Conservation (phyloP, 106 monocot species). For the Acorus gramineus region DNA sequence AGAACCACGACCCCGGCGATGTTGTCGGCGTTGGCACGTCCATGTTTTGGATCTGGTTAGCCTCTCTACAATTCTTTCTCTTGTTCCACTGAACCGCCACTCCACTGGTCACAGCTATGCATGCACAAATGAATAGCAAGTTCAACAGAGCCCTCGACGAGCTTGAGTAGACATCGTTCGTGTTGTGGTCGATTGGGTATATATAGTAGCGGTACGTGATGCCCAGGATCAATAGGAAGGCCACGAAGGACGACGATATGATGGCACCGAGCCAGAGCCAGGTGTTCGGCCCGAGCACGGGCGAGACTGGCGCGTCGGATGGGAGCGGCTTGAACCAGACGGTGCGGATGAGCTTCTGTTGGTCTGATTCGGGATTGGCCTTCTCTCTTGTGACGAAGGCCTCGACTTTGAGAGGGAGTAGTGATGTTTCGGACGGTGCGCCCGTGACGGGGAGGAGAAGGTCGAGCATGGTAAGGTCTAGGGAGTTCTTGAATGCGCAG, state of each 20-base stretch:
- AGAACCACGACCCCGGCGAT: constrained; percentile 28
- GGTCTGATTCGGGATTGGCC: neutral
- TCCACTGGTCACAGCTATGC: constrained; percentile 18
- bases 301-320: constrained; percentile 37
- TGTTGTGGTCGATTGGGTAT: constrained; percentile 54
- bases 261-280: constrained; percentile 66
- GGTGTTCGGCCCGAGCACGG: constrained; percentile 51
- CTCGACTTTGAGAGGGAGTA: constrained; percentile 31
- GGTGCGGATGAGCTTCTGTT: constrained; percentile 23
- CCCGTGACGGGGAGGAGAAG: constrained; percentile 47
- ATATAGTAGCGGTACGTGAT: constrained; percentile 45
- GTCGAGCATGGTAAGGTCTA: constrained; percentile 68
- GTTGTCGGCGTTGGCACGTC: constrained; percentile 11
- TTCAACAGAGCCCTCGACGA: constrained; percentile 27
- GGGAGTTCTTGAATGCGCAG: constrained; percentile 48
- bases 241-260: constrained; percentile 45
- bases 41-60: constrained; percentile 15
- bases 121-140: constrained; percentile 32
- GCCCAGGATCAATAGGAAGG: constrained; percentile 40
- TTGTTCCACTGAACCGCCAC: constrained; percentile 39
- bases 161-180: constrained; percentile 10
- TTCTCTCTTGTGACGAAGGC: constrained; percentile 72
- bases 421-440: constrained; percentile 32
- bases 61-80: constrained; percentile 8
- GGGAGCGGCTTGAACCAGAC: constrained; percentile 57